Evolutionary conservation across 192 early-diverging fungal species (phyloP).

Genomic region (Funneliformis geosporum): DNA sequence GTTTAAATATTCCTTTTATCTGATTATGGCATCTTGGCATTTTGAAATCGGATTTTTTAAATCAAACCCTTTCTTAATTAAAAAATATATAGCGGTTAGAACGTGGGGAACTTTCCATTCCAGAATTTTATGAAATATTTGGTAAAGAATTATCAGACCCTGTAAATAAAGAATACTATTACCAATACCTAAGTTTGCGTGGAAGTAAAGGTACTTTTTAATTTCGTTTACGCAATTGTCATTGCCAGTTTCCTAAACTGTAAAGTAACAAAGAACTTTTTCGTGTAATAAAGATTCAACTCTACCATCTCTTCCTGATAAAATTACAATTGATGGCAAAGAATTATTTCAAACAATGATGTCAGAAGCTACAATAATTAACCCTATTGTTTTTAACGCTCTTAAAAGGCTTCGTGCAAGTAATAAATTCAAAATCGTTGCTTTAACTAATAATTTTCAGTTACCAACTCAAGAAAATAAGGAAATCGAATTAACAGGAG

Average conservation of each 20-base stretch:
- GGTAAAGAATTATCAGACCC: conserved; percentile 60
- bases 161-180: conserved; percentile 50
- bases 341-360: conserved; percentile 66
- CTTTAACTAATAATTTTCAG: conserved; percentile 84
- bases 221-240: neutral
- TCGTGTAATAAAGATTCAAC: conserved; percentile 1
- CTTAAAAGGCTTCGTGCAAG: conserved; percentile 43
- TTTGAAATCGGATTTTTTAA: neutral
- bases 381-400: conserved; percentile 52
- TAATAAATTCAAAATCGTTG: conserved; percentile 66
- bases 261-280: neutral
- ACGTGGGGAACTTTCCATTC: conserved; percentile 60
- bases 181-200: conserved; percentile 40
- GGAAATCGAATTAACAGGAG: conserved; percentile 41
- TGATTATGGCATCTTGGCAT: neutral
- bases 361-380: conserved; percentile 49
- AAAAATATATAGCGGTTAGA: conserved; percentile 43
- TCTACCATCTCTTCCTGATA: conserved; percentile 32
- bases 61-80: neutral
- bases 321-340: conserved; percentile 53
- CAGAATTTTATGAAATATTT: conserved; percentile 60
- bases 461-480: conserved; percentile 43
- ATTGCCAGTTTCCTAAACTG: neutral
- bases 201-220: conserved; percentile 29
- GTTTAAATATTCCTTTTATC: neutral